These are phyloP conservation scores for Lycium ferocissimum DNA, from an alignment of 257 asterid species.

Conservation along the genomic window DNA sequence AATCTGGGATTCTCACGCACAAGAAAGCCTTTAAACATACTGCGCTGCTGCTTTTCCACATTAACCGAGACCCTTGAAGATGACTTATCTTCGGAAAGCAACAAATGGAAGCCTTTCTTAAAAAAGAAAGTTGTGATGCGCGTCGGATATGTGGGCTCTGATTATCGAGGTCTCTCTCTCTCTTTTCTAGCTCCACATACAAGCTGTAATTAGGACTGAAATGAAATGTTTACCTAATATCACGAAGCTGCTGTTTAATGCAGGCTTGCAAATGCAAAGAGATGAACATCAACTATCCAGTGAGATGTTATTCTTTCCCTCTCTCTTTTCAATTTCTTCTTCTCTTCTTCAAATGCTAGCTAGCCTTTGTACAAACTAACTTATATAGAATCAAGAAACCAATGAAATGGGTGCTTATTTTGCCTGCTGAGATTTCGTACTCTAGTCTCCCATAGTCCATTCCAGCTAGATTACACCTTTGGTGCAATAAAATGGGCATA, in stretches of 20 bases:
- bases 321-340: neutral
- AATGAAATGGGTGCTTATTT: too few relatives aligned
- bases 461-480: neutral
- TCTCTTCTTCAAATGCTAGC: neutral
- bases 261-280: constrained; percentile 94
- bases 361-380: too few relatives aligned
- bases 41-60: constrained; percentile 42
- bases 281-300: constrained; percentile 67
- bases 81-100: constrained; percentile 20
- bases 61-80: constrained; percentile 27
- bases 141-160: constrained; percentile 92
- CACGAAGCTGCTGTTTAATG: constrained; percentile 4
- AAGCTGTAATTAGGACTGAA: neutral
- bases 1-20: neutral
- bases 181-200: neutral
- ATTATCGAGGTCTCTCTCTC: constrained; percentile 61
- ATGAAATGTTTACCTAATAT: constrained; percentile 18
- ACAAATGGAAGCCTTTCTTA: constrained; percentile 76
- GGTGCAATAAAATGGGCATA: neutral
- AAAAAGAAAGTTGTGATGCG: constrained; percentile 98
- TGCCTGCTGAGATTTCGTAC: too few relatives aligned
- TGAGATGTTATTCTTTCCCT: constrained; percentile 38
- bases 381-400: neutral
- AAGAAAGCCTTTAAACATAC: constrained; percentile 32
- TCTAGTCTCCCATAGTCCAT: neutral